Evolutionary conservation across 257 asterid species (phyloP), one percentile per base, ranked within the genome.

Genomic region (Parsonsia alboflavescens): DNA sequence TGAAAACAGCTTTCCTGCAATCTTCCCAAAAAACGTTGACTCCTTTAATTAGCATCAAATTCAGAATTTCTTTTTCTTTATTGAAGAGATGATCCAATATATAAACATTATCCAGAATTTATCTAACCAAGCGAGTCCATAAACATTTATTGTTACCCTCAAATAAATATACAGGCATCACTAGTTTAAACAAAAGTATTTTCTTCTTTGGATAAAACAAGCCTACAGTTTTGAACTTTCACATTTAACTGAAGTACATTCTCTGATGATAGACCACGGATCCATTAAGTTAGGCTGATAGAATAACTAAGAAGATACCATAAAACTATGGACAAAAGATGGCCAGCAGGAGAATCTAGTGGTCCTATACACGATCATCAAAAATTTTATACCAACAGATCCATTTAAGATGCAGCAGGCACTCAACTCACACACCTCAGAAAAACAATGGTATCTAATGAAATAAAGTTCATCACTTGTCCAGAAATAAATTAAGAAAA

Each of bases 171-270:
- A 65, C 3, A 36, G 57, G 57, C 10, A 33, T 48, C 52, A 8
- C 16, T n/a, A 30, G 3, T 33, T n/a, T 13, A 73, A 24, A 36
- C 2, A 16, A 42, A 58, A 28, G 44, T 0, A 24, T 44, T 21
- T 56, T 21, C 65, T 63, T 74, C 53, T 11, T 49, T 22, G 4
- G 53, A 63, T 21, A 26, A 50, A 19, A 9, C n/a, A 62, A 74
- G 59, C 30, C 76, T 45, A 73, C 0, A 62, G 41, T 64, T 65
- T 59, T 6, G 48, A n/a, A 62, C 4, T 33, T 33, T 63, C 68
- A 67, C 33, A 66, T 53, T 24, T 63, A 22, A 13, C 49, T 41
- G n/a, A 41, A 64, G 62, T 52, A 75, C 70, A 33, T 52, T 56
- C 45, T 62, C 52, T 33, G 26, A 36, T 68, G 5, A 39, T 28